Base-by-base conservation (phyloP, 257 asterid genomes). In the Euphrasia confusa region DNA sequence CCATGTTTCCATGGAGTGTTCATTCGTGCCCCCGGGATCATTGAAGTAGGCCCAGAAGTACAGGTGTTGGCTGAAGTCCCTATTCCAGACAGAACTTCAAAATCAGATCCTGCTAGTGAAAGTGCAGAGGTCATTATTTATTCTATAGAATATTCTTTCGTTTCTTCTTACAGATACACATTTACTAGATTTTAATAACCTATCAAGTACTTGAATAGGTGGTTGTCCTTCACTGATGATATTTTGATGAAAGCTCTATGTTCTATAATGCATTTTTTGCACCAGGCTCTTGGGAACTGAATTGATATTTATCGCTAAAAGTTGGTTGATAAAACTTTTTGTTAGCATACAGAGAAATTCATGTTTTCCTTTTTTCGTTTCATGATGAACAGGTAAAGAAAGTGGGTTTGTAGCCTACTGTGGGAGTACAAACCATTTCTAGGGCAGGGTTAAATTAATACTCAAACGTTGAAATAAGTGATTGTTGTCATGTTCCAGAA, bases 21-120 rank as follows among this genome's bases (percentile, higher is more conserved):
- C 63, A 85, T 89, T 57, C 92, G 95, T 8, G 95, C 97, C 44
- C 96, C 97, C 13, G 97, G 82, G 71, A 92, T 92, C 68, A 82
- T 92, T 54, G 95, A 92, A 54, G 95, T 89, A 39, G 99, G 99
- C 21, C 91, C 96, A 50, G 94, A 83, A 55, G 97, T 86, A 66
- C 77, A 84, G 78, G 88, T 84, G 54, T 77, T 89, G 80, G 96
- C 99, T 13, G 85, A 89, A 71, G 73, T 93, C 67, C 60, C 78
- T 32, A 69, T 73, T 68, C 79, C 84, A n/a, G 72, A 61, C 32
- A 73, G 72, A 81, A 58, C 65, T 76, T 44, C 73, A 44, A 58
- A 69, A 39, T 66, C 76, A 32, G 74, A 65, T 63, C 54, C 73
- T 54, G 60, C 80, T 26, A 28, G 53, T 58, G 78, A 72, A 70